Percentiles rank a stretch among this genome's conserved stretches.
phyloP scores from a whole-genome alignment of 345 rosid genomes.

The Lepidium didymum region DNA sequence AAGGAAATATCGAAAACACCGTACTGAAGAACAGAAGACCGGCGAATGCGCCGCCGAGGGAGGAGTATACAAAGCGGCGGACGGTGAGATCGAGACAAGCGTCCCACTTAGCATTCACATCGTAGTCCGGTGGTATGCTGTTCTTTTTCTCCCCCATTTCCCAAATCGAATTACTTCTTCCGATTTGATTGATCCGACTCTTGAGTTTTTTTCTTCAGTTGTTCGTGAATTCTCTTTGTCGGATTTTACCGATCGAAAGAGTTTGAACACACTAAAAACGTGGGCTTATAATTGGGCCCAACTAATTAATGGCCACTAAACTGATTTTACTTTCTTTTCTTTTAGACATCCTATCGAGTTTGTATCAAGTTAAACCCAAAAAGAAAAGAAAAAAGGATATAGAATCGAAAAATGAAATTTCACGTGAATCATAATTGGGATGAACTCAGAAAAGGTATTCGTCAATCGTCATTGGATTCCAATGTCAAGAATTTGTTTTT shows the following conservation, averaged over 20 bases:
- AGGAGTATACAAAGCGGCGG: slow-evolving; percentile 77
- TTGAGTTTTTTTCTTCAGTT: not conserved
- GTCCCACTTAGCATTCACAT: slow-evolving; percentile 82
- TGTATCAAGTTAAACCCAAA: too few relatives aligned
- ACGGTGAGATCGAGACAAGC: slow-evolving; percentile 78
- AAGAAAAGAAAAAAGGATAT: not conserved
- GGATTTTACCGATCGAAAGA: not conserved
- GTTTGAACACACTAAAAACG: not conserved
- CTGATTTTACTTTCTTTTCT: not conserved
- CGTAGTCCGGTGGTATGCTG: slow-evolving; percentile 32
- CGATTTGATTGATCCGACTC: not conserved
- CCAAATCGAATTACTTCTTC: not conserved
- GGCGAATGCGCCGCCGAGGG: slow-evolving; percentile 71
- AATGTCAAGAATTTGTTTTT: not conserved
- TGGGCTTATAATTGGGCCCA: slow-evolving; percentile 9
- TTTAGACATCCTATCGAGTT: not conserved
- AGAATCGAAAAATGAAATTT: not conserved
- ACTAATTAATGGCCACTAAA: not conserved
- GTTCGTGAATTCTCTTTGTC: not conserved
- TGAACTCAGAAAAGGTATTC: too few relatives aligned
- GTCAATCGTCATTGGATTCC: slow-evolving; percentile 13
- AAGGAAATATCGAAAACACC: not conserved
- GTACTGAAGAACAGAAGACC: slow-evolving; percentile 88
- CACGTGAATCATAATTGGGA: not conserved
- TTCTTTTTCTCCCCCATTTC: slow-evolving; percentile 38